These are phyloP conservation scores for Boletus patriciae DNA, from an alignment of 768 basidiomycete species.

Conservation along the genomic window DNA sequence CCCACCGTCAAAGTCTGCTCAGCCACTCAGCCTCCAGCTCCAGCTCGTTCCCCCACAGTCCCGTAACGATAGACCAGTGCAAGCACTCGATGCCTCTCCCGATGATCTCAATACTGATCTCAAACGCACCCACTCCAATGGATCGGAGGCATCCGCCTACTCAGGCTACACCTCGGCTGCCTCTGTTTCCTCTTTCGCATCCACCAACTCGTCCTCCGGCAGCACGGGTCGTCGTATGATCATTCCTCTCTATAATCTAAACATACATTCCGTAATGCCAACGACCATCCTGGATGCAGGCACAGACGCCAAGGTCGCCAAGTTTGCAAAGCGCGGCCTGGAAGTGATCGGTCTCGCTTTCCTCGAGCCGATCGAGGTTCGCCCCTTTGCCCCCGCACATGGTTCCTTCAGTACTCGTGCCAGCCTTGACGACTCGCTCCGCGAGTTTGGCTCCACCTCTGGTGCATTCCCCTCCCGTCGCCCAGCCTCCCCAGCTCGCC, in stretches of 20 bases:
- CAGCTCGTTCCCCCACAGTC: constrained; percentile 75
- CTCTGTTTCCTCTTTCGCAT: constrained; percentile 41
- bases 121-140: constrained; percentile 38
- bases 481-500: constrained; percentile 10
- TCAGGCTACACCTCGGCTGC: constrained; percentile 52
- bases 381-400: constrained; percentile 31
- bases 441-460: constrained; percentile 22
- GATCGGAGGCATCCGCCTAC: constrained; percentile 49
- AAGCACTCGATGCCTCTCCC: constrained; percentile 45
- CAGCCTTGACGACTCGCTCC: constrained; percentile 28
- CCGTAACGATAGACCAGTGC: constrained; percentile 41
- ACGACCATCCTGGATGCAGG: constrained; percentile 87
- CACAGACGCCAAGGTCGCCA: constrained; percentile 83
- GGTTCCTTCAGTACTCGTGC: constrained; percentile 26
- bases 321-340: constrained; percentile 68
- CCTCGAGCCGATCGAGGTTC: constrained; percentile 82
- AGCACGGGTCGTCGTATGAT: constrained; percentile 64
- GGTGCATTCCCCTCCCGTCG: constrained; percentile 5
- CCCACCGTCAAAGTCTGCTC: constrained; percentile 80
- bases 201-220: constrained; percentile 42
- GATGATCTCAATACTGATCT: constrained; percentile 32
- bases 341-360: constrained; percentile 76
- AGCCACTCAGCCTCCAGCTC: constrained; percentile 87
- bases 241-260: constrained; percentile 83
- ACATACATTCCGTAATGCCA: constrained; percentile 84